Evolutionary conservation across 192 early-diverging fungal genomes (phyloP), one percentile per base, ranked within the genome.

Genomic region (Coemansia sp.): DNA sequence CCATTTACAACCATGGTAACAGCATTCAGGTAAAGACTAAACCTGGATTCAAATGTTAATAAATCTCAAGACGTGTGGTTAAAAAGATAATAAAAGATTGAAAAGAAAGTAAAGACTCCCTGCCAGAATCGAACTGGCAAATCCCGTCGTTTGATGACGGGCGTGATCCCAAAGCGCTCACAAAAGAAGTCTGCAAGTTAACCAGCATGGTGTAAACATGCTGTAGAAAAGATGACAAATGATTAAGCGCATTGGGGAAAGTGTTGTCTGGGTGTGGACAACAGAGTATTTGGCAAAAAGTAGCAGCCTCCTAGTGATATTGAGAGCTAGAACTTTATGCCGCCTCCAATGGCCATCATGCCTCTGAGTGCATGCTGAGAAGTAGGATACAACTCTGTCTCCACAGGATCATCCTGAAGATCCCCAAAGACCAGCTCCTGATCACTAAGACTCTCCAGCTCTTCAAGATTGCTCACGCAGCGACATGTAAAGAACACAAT

Each of bases 401-500:
- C 69, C 5, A 69, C 72, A 2, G 72, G 69, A 25, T 83, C 76
- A 59, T 83, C 75, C 16, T 70, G 22, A 46, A 83, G 56, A 51
- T 77, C 75, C 14, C 72, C 80, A 64, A 83, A 74, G 41, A 74
- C 42, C 12, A 83, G 67, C 66, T 77, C 80, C 60, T 77, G 68
- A 58, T 83, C 80, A 55, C 76, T 83, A 53, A 66, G n/a, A 41
- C 62, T 64, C 13, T 83, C 80, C 12, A 74, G 39, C 64, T 70
- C 74, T 11, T 73, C 64, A 54, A 79, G 61, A 45, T 93, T 95
- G 92, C 94, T 96, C 62, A 94, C 88, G 53, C 94, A 92, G 69
- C 91, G 87, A 25, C 90, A 91, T 1, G 94, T 94, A 70, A 99
- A 93, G 72, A 95, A 98, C 12, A 99, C 86, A 43, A 99, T 91